Base-by-base conservation (phyloP, 1,284 basidiomycete genomes). In the Cystobasidium pallidum region DNA sequence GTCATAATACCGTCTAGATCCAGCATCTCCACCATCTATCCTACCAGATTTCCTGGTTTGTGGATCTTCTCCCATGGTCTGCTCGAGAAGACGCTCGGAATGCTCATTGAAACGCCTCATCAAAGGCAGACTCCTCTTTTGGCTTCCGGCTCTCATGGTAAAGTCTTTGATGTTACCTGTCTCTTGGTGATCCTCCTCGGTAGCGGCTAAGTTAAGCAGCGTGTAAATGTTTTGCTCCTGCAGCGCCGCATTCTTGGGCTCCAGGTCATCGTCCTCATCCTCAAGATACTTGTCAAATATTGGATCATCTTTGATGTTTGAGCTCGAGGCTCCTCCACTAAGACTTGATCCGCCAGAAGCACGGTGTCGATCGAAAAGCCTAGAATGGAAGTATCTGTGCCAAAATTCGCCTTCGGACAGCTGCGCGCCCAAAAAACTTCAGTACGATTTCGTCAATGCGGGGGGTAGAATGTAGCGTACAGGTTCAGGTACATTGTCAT, bases 41-140 rank as follows among this genome's bases (percentile, higher is more conserved):
- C 49, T 34, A 13, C 43, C 45, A n/a, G 57, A 32, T 19, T 41
- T 57, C 13, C 62, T 71, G 26, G 51, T 70, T 11, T 49, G 21
- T 11, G 54, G 43, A 19, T 62, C 61, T 3, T 57, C 21, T 2
- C 68, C 68, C 49, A 83, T 70, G 0, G 81, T 79, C 43, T 80
- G 78, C 76, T 90, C 89, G 32, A 98, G 83, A 17, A 98, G 82
- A 75, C 92, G 85, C 77, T 94, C 91, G 0, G 92, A 95, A 81
- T 99, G 96, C 78, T 97, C 92, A 79, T 99, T 99, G 83, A 99
- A 99, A 77, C 95, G 90, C 51, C 96, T 86, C 77, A 99, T 97
- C 39, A 99, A 85, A 0, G 96, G 96, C 45, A 99, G 81, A 21
- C 91, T 90, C 26, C 88, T 89, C 61, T 89, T 85, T 80, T 96